These are phyloP conservation scores for Cladobotryum mycophilum DNA, from an alignment of 2,329 filamentous ascomycete genomes.

Conservation along the genomic window DNA sequence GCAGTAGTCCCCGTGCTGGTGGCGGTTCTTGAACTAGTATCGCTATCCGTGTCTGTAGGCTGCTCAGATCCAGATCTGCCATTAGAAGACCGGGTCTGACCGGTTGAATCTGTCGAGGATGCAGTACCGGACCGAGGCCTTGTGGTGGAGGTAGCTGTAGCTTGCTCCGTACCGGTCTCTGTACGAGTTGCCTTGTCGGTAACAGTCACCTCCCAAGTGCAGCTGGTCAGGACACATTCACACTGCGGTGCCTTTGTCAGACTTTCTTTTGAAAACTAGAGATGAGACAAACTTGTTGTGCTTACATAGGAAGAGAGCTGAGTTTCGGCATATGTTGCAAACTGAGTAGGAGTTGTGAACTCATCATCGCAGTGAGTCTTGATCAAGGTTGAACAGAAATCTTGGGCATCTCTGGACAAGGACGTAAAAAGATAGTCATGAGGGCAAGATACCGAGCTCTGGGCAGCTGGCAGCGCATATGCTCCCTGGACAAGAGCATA, in stretches of 20 bases:
- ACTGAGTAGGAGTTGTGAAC: slow-evolving; percentile 22
- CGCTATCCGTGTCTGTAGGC: background rate
- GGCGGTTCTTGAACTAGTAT: background rate
- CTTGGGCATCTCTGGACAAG: slow-evolving; percentile 18
- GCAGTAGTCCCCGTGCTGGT: background rate
- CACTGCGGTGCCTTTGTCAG: slow-evolving; percentile 15
- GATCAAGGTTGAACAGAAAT: slow-evolving; percentile 26
- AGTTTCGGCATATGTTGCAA: slow-evolving; percentile 22
- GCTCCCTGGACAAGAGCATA: background rate
- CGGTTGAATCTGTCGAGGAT: background rate
- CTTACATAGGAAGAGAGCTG: slow-evolving; percentile 28
- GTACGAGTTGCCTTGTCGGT: background rate
- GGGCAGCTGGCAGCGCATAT: slow-evolving; percentile 9
- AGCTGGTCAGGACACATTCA: slow-evolving; percentile 17
- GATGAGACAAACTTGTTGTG: background rate
- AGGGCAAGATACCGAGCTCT: slow-evolving; percentile 15
- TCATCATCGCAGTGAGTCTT: slow-evolving; percentile 13
- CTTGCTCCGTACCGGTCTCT: background rate
- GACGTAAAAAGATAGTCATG: slow-evolving; percentile 26
- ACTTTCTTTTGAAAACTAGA: background rate
- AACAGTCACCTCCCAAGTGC: slow-evolving; percentile 10
- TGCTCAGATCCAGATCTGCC: background rate
- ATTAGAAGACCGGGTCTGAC: background rate
- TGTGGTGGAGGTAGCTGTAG: slow-evolving; percentile 1
- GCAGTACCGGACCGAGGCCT: background rate